A percentile compares a stretch with the other conserved stretches of the same genome.
Evolutionary conservation across 805 yeast genomes (phyloP).

Genomic region (Sugiyamaella marilandica): DNA sequence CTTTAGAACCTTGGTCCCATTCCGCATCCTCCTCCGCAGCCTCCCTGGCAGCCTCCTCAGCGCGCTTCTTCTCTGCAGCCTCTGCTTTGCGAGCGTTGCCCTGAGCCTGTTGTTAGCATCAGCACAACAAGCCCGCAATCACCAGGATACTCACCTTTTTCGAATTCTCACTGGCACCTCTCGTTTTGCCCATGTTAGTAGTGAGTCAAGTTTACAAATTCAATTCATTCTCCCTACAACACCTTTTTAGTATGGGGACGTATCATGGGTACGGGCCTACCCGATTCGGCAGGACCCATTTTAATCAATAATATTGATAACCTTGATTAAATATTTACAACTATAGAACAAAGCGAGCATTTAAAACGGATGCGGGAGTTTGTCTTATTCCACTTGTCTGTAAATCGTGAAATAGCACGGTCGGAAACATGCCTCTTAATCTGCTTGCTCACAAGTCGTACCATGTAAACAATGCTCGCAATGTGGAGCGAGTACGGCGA

Average conservation of each 20-base stretch:
- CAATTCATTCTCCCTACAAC: neutral
- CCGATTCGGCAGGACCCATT: no score
- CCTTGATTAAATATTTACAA: neutral
- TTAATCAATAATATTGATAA: no score
- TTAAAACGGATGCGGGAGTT: no score
- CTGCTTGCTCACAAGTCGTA: slow-evolving; percentile 29
- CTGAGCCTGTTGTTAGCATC: slow-evolving; percentile 36
- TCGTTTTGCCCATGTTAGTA: slow-evolving; percentile 43
- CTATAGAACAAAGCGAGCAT: no score
- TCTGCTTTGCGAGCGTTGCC: slow-evolving; percentile 68
- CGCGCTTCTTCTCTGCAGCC: slow-evolving; percentile 52
- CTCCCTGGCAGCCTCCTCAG: slow-evolving; percentile 42
- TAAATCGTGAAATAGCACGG: neutral
- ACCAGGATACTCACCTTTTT: slow-evolving; percentile 37
- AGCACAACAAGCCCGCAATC: neutral
- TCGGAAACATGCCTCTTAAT: slow-evolving; percentile 25
- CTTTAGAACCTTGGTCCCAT: slow-evolving; percentile 72
- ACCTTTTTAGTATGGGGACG: neutral
- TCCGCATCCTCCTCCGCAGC: slow-evolving; percentile 55
- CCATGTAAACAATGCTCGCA: slow-evolving; percentile 26
- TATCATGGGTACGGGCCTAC: no score
- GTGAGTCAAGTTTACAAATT: neutral
- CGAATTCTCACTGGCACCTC: slow-evolving; percentile 43
- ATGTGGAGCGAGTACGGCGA: slow-evolving; percentile 26
- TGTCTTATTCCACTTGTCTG: neutral